Conservation (phyloP, 2,329 filamentous ascomycete genomes). For the Aureobasidium mangrovei region DNA sequence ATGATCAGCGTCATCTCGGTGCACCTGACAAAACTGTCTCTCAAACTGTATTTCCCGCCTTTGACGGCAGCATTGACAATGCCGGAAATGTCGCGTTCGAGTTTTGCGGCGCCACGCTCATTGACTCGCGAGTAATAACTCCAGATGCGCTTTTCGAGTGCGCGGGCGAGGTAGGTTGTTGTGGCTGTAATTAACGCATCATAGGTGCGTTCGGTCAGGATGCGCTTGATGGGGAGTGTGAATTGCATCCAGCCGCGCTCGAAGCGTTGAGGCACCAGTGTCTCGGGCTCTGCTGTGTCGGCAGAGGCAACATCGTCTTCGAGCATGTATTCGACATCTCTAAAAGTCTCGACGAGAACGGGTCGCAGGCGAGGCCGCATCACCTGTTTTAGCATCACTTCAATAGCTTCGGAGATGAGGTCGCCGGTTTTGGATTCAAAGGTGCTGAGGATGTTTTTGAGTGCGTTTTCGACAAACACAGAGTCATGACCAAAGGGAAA, state of each 20-base stretch:
- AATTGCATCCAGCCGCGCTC: conserved; percentile 78
- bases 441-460: conserved; percentile 59
- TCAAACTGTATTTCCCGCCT: conserved; percentile 64
- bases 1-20: conserved; percentile 76
- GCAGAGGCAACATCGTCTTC: conserved; percentile 39
- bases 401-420: conserved; percentile 72
- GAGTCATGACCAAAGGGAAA: conserved; percentile 79
- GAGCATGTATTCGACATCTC: conserved; percentile 78
- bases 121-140: conserved; percentile 70
- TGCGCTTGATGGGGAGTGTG: conserved; percentile 72
- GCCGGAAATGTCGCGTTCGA: conserved; percentile 75
- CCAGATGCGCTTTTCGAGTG: conserved; percentile 83
- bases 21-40: conserved; percentile 68
- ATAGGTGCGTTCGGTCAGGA: conserved; percentile 72
- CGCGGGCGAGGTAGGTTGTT: conserved; percentile 62
- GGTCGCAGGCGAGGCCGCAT: conserved; percentile 77
- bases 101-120: conserved; percentile 68
- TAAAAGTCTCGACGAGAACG: conserved; percentile 79
- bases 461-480: conserved; percentile 55
- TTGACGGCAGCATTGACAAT: conserved; percentile 60
- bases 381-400: conserved; percentile 80
- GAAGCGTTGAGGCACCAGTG: conserved; percentile 70
- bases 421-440: conserved; percentile 75
- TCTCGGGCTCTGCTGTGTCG: conserved; percentile 35
- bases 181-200: conserved; percentile 66